Evolutionary conservation across 2,329 filamentous ascomycete species (phyloP).

Genomic region (Talaromyces piceae): DNA sequence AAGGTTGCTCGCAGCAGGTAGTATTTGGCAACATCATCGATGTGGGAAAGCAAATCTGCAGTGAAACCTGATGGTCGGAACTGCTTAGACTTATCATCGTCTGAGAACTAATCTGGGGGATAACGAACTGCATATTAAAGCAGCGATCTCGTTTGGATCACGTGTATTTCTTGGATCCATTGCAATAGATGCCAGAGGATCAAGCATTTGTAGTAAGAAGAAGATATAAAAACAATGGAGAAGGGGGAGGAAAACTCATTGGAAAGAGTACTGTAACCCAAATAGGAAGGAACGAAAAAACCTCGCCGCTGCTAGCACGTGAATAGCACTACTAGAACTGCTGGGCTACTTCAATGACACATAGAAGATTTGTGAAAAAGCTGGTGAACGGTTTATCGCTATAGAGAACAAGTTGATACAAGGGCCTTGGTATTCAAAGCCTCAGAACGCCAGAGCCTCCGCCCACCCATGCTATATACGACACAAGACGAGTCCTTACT

Average conservation of each 20-base stretch:
- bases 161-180: not conserved
- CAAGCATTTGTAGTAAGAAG: not conserved
- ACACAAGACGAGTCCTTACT: not conserved
- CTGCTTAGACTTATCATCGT: not conserved
- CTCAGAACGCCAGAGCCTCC: not conserved
- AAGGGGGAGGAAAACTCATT: not conserved
- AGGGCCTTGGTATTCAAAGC: not conserved
- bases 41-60: slow-evolving; percentile 5
- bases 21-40: slow-evolving; percentile 47
- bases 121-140: slow-evolving; percentile 9
- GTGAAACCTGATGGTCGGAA: slow-evolving; percentile 20
- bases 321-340: not conserved
- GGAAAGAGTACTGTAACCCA: not conserved
- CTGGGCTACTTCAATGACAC: no score
- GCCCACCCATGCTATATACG: not conserved
- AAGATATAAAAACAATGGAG: not conserved
- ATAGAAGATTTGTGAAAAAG: no score
- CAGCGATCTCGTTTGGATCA: slow-evolving; percentile 3
- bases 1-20: slow-evolving; percentile 52
- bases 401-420: no score
- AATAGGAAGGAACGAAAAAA: not conserved
- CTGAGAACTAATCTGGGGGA: not conserved
- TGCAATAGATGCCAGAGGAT: not conserved
- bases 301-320: not conserved
- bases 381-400: no score